Evolutionary conservation across 2,329 filamentous ascomycete species (phyloP).

Genomic region (Penicillium sp.): DNA sequence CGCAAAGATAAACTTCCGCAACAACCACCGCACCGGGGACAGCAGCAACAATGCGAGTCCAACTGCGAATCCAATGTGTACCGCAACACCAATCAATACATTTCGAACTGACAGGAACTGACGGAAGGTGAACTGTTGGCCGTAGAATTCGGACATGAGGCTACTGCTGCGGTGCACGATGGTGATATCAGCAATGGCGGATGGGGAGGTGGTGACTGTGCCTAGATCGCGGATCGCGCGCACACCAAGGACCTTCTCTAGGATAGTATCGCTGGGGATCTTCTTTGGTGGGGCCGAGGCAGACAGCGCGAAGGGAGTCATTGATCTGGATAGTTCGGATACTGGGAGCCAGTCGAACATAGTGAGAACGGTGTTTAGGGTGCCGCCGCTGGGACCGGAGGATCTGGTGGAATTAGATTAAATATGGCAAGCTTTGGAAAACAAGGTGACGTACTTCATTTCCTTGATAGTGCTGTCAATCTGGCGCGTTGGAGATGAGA

Average conservation of each 20-base stretch:
- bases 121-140: constrained; percentile 58
- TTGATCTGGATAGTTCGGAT: constrained; percentile 49
- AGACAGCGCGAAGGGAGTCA: constrained; percentile 55
- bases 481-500: constrained; percentile 53
- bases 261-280: constrained; percentile 32
- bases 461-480: constrained; percentile 57
- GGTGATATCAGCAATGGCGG: constrained; percentile 55
- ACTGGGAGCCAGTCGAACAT: constrained; percentile 51
- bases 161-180: constrained; percentile 64
- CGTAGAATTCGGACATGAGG: constrained; percentile 60
- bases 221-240: constrained; percentile 59
- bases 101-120: constrained; percentile 58
- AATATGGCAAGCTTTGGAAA: not conserved
- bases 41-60: constrained; percentile 51
- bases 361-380: constrained; percentile 67
- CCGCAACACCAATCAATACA: constrained; percentile 47
- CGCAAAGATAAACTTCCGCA: constrained; percentile 50
- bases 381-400: constrained; percentile 58
- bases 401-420: constrained; percentile 23
- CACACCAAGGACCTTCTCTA: constrained; percentile 50
- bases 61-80: constrained; percentile 53
- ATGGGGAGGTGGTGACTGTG: constrained; percentile 57
- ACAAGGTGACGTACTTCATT: constrained; percentile 45
- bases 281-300: constrained; percentile 42
- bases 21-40: constrained; percentile 56